A percentile compares a stretch with the other conserved stretches of the same genome.
Evolutionary conservation across 345 rosid species (phyloP).

Genomic region (Rhodamnia argentea): DNA sequence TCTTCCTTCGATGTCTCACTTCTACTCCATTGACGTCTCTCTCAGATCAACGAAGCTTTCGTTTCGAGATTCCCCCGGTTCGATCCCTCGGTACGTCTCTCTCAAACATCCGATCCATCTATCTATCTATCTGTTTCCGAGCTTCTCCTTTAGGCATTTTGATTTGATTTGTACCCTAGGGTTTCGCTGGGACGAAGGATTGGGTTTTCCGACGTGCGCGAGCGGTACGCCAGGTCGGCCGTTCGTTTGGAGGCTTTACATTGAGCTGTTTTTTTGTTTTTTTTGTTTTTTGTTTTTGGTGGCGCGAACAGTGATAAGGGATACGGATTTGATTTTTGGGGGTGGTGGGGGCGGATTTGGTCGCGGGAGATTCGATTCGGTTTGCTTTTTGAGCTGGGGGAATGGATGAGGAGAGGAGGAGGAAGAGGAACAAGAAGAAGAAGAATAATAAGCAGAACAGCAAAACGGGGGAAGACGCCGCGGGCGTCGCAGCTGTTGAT

Average conservation of each 20-base stretch:
- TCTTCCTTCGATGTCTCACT: background rate
- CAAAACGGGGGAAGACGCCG: background rate
- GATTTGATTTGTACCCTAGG: background rate
- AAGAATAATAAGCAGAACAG: slow-evolving; percentile 5
- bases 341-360: background rate
- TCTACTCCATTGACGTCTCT: background rate
- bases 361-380: background rate
- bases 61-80: background rate
- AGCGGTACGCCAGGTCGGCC: background rate
- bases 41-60: background rate
- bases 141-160: background rate
- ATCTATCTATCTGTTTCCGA: background rate
- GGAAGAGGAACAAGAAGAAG: slow-evolving; percentile 10
- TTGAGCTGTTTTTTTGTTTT: background rate
- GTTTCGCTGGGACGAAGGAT: background rate
- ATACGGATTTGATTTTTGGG: background rate
- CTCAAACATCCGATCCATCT: background rate
- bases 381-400: background rate
- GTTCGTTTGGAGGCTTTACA: background rate
- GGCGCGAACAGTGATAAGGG: background rate
- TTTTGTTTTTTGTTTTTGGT: background rate
- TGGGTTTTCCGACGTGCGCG: background rate
- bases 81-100: background rate
- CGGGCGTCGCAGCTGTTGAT: background rate
- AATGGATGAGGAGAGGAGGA: slow-evolving; percentile 2